Conservation (phyloP, 108 stramenopile species). For the Skeletonema costatum region DNA sequence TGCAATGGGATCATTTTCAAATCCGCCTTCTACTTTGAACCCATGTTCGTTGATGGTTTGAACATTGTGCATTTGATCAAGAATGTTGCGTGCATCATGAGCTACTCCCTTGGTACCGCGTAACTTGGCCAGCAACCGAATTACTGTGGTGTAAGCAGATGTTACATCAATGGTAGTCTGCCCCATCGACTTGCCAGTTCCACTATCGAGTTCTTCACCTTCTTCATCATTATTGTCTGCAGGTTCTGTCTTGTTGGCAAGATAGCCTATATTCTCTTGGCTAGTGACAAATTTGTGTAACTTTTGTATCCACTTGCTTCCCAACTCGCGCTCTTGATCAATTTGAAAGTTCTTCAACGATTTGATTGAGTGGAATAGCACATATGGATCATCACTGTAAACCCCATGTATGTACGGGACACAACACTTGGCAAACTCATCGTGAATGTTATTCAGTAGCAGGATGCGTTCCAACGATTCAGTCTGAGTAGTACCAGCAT, state of each 20-base stretch:
- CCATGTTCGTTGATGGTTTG: conserved; percentile 18
- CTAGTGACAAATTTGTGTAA: conserved; percentile 40
- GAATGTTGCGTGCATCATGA: conserved; percentile 29
- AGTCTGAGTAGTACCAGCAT: conserved; percentile 48
- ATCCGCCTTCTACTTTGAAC: conserved; percentile 4
- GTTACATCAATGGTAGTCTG: conserved; percentile 41
- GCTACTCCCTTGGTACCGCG: conserved; percentile 34
- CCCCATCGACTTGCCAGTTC: background rate
- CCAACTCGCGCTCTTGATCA: conserved; percentile 27
- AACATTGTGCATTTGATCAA: conserved; percentile 42
- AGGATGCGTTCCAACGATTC: conserved; percentile 42
- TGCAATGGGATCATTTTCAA: conserved; percentile 13
- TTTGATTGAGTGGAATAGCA: conserved; percentile 49
- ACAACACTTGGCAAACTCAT: conserved; percentile 16
- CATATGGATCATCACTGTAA: conserved; percentile 45
- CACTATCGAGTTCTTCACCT: background rate
- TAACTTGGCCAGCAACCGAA: conserved; percentile 33
- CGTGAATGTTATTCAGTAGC: conserved; percentile 32
- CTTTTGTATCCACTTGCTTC: conserved; percentile 28
- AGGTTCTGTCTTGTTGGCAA: background rate
- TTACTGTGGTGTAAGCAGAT: conserved; percentile 41
- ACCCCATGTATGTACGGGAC: conserved; percentile 18
- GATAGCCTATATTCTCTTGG: conserved; percentile 24
- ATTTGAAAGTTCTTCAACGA: conserved; percentile 34
- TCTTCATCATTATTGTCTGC: background rate